Evolutionary conservation across 345 rosid genomes (phyloP), one percentile per base, ranked within the genome.

Genomic region (Anacardium occidentale): DNA sequence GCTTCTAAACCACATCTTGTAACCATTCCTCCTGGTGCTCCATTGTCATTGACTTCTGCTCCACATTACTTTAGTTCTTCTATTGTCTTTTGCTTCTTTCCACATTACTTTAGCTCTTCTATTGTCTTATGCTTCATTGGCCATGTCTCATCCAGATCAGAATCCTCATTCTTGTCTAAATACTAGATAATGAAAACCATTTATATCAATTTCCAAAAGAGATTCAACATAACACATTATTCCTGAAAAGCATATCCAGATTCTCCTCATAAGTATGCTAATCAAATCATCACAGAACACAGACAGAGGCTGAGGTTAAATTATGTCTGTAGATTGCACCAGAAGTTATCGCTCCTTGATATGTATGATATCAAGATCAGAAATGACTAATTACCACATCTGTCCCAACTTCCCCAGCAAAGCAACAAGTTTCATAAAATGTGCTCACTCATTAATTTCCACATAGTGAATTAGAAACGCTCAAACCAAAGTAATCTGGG

Each of bases 1-100:
- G 51, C 68, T 50, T 34, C 74, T 71, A 50, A 34, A 21, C 21
- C 75, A 26, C 47, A 53, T 29, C 32, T 48, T 26, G 66, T 9
- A 48, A 9, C 21, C 32, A 29, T 66, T 20, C 10, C 66, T 70
- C 26, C 3, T 7, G 29, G 57, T 21, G 56, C 29, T 20, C 26
- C 51, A 61, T 50, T 29, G 29, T 9, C 45, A 29, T 11, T 2
- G 26, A 29, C 50, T 60, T 69, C 15, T 14, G 11, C 44, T 34
- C 15, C 73, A 24, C 14, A 26, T 69, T 51, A 24, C 47, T 24
- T 65, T 51, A 14, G 54, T 34, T 8, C 29, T 69, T 22, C 2
- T 37, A 20, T 7, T 40, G 50, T 32, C 55, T 56, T 56, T 34
- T 22, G 51, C 34, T 69, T 18, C 21, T 17, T 8, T 34, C 15